Conservation (phyloP, 441 rosid genomes). For the Syzygium malaccense region DNA sequence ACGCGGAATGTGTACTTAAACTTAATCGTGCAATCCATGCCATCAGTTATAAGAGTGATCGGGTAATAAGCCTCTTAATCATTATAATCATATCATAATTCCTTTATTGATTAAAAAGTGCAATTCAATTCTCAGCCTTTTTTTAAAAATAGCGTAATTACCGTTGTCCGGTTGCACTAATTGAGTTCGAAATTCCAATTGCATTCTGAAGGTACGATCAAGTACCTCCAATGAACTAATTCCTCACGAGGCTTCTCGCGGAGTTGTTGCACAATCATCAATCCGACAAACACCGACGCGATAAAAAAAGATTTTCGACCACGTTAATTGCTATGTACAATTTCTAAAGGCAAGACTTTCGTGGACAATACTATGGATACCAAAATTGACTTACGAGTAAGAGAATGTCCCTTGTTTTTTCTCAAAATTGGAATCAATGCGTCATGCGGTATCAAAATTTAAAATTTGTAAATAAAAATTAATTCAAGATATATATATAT, state of each 20-base stretch:
- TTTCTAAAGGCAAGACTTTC: accelerated
- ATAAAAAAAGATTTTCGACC: background rate
- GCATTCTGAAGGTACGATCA: background rate
- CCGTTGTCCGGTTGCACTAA: accelerated
- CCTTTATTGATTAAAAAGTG: too few species aligned
- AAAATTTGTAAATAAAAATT: background rate
- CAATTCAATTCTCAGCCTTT: background rate
- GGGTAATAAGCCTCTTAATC: background rate
- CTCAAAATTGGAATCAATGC: background rate
- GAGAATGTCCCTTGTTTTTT: background rate
- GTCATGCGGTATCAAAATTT: background rate
- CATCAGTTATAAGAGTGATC: background rate
- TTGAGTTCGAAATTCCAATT: background rate
- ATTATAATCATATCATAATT: background rate
- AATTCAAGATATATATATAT: background rate
- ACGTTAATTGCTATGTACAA: accelerated
- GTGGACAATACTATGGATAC: background rate
- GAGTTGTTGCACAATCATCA: accelerated
- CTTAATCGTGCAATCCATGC: background rate
- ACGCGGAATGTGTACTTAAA: background rate
- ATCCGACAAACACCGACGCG: accelerated
- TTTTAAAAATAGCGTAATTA: too few species aligned
- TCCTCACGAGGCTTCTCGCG: background rate
- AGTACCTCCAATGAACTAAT: accelerated
- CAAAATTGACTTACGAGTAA: background rate